Evolutionary conservation across 2,329 filamentous ascomycete species (phyloP).

Genomic region (Alternaria gansuensis): DNA sequence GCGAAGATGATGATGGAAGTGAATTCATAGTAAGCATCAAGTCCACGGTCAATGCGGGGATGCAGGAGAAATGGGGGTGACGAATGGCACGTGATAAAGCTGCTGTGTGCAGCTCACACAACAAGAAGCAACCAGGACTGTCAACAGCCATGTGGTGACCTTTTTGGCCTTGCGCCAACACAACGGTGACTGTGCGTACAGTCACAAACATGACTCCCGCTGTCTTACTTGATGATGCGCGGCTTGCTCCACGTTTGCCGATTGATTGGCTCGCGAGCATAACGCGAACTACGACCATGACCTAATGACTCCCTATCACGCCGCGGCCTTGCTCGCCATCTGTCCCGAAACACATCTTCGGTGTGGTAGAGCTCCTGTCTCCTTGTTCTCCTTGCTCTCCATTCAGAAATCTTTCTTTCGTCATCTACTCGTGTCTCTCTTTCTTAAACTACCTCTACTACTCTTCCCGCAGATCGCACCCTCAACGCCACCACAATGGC

Average conservation of each 20-base stretch:
- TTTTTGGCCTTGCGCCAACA: neutral
- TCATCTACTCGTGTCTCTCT: neutral
- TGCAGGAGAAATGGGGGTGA: neutral
- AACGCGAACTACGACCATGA: conserved; percentile 32
- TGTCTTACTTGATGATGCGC: conserved; percentile 18
- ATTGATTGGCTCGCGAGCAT: conserved; percentile 39
- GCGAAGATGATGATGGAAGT: too few relatives aligned
- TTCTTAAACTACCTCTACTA: neutral
- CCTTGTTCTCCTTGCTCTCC: conserved; percentile 6
- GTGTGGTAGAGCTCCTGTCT: conserved; percentile 4
- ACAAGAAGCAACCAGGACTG: neutral
- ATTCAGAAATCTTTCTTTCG: neutral
- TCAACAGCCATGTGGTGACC: neutral
- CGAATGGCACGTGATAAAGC: conserved; percentile 1
- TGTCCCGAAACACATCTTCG: conserved; percentile 23
- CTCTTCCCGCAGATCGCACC: conserved; percentile 6
- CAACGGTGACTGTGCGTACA: conserved; percentile 9
- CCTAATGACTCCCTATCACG: conserved; percentile 35
- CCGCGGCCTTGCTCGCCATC: conserved; percentile 27
- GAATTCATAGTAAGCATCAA: too few relatives aligned
- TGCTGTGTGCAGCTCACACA: neutral
- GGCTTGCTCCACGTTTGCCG: conserved; percentile 34
- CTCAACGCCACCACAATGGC: conserved; percentile 44
- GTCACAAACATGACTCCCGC: conserved; percentile 28
- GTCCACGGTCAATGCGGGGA: too few relatives aligned